Conservation (phyloP, 345 rosid genomes). For the Lumnitzera racemosa region DNA sequence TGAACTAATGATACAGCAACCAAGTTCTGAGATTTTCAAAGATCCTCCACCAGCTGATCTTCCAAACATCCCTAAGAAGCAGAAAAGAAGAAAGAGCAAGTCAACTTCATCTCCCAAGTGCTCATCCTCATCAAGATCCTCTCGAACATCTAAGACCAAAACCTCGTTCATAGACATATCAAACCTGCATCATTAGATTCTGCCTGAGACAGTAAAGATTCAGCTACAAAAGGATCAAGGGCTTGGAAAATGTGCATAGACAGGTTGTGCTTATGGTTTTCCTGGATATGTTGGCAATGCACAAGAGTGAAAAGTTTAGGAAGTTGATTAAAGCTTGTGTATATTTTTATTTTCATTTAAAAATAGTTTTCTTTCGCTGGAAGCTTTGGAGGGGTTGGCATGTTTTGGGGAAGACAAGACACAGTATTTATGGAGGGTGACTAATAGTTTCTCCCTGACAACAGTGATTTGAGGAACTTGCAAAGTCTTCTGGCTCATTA, state of each 20-base stretch:
- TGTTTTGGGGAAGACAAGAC: too few species aligned
- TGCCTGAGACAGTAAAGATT: not conserved
- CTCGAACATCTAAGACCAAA: constrained; percentile 22
- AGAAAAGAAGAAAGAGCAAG: constrained; percentile 43
- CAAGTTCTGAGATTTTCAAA: constrained; percentile 20
- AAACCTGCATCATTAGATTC: constrained; percentile 14
- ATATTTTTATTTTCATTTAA: too few species aligned
- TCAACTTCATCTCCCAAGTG: constrained; percentile 31
- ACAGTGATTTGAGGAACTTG: too few species aligned
- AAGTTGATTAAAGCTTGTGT: too few species aligned
- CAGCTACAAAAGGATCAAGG: not conserved
- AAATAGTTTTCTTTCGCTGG: too few species aligned
- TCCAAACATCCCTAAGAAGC: constrained; percentile 38
- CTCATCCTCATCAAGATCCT: constrained; percentile 27
- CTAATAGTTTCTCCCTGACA: too few species aligned
- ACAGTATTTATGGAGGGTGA: too few species aligned
- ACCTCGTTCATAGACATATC: constrained; percentile 15
- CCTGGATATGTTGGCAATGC: too few species aligned
- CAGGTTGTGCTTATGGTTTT: not conserved
- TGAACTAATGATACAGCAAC: constrained; percentile 25
- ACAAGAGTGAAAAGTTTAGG: too few species aligned
- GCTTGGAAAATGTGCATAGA: constrained; percentile 5
- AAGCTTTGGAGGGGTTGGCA: too few species aligned
- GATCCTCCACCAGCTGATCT: constrained; percentile 23
- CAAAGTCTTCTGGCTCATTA: too few species aligned